phyloP scores from a whole-genome alignment of 2,329 filamentous ascomycete species.

The Neocatenulostroma microsporum region DNA sequence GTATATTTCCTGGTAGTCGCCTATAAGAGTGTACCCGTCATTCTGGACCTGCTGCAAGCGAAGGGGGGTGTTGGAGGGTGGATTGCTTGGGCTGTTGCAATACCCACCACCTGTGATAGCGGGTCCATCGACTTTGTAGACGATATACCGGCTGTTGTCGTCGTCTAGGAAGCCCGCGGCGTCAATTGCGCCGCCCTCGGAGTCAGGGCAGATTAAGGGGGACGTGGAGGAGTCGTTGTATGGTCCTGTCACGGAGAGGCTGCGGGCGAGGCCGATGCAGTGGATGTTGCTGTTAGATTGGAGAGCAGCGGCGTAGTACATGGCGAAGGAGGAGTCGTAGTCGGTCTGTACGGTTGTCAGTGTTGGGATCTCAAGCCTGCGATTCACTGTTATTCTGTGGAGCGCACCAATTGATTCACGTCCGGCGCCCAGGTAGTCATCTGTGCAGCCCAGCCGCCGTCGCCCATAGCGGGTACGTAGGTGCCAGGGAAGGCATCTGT shows the following conservation, averaged over 20 bases:
- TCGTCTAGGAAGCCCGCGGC: slow-evolving; percentile 52
- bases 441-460: too few relatives aligned
- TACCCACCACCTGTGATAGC: slow-evolving; percentile 27
- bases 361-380: too few relatives aligned
- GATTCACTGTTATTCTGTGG: too few relatives aligned
- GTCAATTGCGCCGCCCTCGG: slow-evolving; percentile 47
- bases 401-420: too few relatives aligned
- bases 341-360: slow-evolving; percentile 7
- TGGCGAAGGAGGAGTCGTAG: slow-evolving; percentile 18
- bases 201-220: slow-evolving; percentile 17
- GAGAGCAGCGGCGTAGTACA: slow-evolving; percentile 21
- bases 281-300: slow-evolving; percentile 16
- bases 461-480: too few relatives aligned
- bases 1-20: slow-evolving; percentile 11
- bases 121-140: slow-evolving; percentile 63
- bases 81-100: slow-evolving; percentile 34
- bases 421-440: too few relatives aligned
- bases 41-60: slow-evolving; percentile 47
- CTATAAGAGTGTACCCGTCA: slow-evolving; percentile 36
- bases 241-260: slow-evolving; percentile 15
- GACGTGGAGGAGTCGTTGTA: slow-evolving; percentile 15
- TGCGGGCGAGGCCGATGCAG: slow-evolving; percentile 19
- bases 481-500: too few relatives aligned
- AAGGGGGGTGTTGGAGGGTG: slow-evolving; percentile 45
- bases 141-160: slow-evolving; percentile 49